Base-by-base conservation (phyloP, 2,329 filamentous ascomycete genomes). In the Colletotrichum musae region DNA sequence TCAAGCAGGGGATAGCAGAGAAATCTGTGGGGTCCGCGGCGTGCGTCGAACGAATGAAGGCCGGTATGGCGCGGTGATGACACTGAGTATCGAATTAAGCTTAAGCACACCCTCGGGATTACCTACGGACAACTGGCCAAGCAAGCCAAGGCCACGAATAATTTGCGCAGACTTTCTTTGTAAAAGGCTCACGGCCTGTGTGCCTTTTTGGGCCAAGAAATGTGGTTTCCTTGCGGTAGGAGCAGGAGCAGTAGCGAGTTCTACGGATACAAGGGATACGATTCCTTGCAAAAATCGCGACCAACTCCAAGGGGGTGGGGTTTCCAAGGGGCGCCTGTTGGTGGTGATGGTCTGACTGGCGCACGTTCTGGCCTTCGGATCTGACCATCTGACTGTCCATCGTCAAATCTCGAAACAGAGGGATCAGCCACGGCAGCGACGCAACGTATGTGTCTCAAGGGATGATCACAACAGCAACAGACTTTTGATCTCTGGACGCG, bases 71-170 rank as follows among this genome's bases (percentile, higher is more conserved):
- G 56, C 58, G 56, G 54, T 70, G 63, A 65, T 70, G 57, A 61
- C 57, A 70, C 45, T 56, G 56, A 67, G 67, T 50, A 60, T 66
- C 67, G 67, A 70, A 70, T 68, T 70, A 70, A 70, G 67, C 67
- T 70, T 70, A 70, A 70, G 67, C 67, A 60, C 62, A 67, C 64
- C 56, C 39, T 70, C 67, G 67, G 67, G 67, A 68, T 58, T 59
- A 51, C 15, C 32, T 51, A 32, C 52, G 51, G 56, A 58, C 67
- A 57, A 53, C 21, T 32, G 48, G n/a, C 56, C 51, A 57, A 62
- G 56, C 50, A 45, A 63, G 53, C 18, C 59, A 48, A 64, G 36
- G 52, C 6, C 18, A 28, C 28, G 41, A 43, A 41, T 52, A 43
- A 52, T 56, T 54, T 58, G 45, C 50, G 62, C 43, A 50, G 53